Evolutionary conservation across 1,284 basidiomycete genomes (phyloP), one percentile per base, ranked within the genome.

Genomic region (Cutaneotrichosporon sp.): DNA sequence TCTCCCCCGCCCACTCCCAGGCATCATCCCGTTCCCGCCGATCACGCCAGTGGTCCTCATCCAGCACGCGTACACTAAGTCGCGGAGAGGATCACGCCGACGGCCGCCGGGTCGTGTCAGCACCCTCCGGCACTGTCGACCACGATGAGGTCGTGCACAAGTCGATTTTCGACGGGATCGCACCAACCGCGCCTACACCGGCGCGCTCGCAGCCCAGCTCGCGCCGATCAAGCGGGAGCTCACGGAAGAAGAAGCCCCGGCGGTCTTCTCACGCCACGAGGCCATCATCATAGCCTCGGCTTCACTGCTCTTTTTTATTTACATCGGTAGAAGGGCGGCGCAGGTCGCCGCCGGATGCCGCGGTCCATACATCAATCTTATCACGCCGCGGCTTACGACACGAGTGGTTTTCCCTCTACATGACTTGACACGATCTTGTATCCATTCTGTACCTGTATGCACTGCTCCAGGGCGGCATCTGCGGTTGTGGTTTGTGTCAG

Each of bases 111-210:
- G 26, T 43, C 12, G 41, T 43, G 26, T 43, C 41, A 19, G 41
- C 41, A 9, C 41, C 41, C 41, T n/a, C 22, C 3, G 14, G 22
- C 24, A n/a, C n/a, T n/a, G n/a, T n/a, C n/a, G 27, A 22, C 7
- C 27, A 42, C 24, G 45, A 46, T 4, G 42, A 52, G 32, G 51
- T 52, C 5, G 51, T 52, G 25, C 51, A 34, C 39, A 52, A 52
- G 38, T 47, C 45, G 17, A 52, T 52, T 17, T 52, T 52, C 29
- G 51, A 46, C 6, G 45, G 42, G 7, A 17, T 43, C 10, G 26
- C 41, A 10, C 41, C 41, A 4, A 19, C 32, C 9, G 3, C 12
- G n/a, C n/a, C n/a, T n/a, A n/a, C n/a, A n/a, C n/a, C n/a, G n/a
- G n/a, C n/a, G 3, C 22, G 27, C 14, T 24, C 33, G 14, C 32